Conservation (phyloP, 2,329 filamentous ascomycete species). For the Colletotrichum sp. region DNA sequence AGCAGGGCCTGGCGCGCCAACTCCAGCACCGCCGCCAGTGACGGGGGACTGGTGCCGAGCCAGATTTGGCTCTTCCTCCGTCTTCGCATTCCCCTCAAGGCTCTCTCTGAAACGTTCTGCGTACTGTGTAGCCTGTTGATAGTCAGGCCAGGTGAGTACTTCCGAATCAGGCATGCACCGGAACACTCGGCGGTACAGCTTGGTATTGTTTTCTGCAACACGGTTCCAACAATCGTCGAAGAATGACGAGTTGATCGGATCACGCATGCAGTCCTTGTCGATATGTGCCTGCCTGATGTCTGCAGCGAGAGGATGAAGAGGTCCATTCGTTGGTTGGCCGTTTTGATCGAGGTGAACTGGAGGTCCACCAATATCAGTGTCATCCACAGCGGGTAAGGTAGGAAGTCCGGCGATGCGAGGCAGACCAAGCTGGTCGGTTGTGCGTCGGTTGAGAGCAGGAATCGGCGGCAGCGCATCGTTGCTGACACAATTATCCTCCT, state of each 20-base stretch:
- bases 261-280: slow-evolving; percentile 91
- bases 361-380: slow-evolving; percentile 83
- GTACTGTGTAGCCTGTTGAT: slow-evolving; percentile 84
- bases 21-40: slow-evolving; percentile 41
- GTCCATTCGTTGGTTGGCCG: slow-evolving; percentile 49
- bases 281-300: slow-evolving; percentile 79
- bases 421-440: slow-evolving; percentile 72
- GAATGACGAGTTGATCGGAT: slow-evolving; percentile 83
- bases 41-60: slow-evolving; percentile 33
- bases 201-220: slow-evolving; percentile 93
- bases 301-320: slow-evolving; percentile 59
- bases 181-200: slow-evolving; percentile 91
- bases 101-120: slow-evolving; percentile 76
- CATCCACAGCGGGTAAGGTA: slow-evolving; percentile 72
- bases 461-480: slow-evolving; percentile 63
- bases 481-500: slow-evolving; percentile 29
- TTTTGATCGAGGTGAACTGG: slow-evolving; percentile 60
- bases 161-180: slow-evolving; percentile 97
- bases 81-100: slow-evolving; percentile 60
- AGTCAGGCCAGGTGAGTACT: slow-evolving; percentile 91
- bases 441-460: slow-evolving; percentile 61
- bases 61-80: slow-evolving; percentile 54
- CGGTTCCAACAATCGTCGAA: slow-evolving; percentile 88
- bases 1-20: slow-evolving; percentile 47
- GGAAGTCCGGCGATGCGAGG: slow-evolving; percentile 73